Evolutionary conservation across 176 grass and related monocot genomes (phyloP).

Genomic region (Oryza punctata): DNA sequence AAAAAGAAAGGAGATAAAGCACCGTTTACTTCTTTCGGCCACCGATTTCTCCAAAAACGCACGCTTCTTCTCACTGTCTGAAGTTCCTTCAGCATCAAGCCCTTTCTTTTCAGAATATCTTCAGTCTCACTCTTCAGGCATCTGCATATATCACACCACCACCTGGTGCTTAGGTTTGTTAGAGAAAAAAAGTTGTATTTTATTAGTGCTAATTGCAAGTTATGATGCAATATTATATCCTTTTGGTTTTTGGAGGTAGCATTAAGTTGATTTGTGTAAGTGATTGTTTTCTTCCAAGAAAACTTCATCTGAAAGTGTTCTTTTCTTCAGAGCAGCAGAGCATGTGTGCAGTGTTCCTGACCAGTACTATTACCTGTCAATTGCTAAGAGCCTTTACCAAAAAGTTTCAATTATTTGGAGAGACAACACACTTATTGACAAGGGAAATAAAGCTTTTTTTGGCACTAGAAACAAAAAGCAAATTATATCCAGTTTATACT

Average conservation of each 20-base stretch:
- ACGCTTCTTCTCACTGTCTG: neutral
- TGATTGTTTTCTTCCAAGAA: neutral
- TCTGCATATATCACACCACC: neutral
- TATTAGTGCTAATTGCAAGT: neutral
- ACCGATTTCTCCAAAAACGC: conserved; percentile 7
- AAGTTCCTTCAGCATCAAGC: conserved; percentile 3
- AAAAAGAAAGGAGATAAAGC: neutral
- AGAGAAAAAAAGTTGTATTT: neutral
- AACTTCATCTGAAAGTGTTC: neutral
- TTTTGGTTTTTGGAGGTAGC: neutral
- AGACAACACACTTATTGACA: neutral
- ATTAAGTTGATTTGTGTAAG: neutral
- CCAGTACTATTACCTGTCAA: neutral
- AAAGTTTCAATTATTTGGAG: neutral
- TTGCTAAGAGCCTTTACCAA: neutral
- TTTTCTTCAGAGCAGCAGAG: neutral
- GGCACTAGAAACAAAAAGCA: neutral
- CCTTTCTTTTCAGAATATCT: conserved; percentile 23
- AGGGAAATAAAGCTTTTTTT: neutral
- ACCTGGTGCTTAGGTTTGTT: neutral
- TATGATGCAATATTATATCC: neutral
- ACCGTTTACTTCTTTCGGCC: conserved; percentile 28
- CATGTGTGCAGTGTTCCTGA: neutral
- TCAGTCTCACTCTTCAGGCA: neutral
- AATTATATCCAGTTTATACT: neutral